phyloP scores from a whole-genome alignment of 139 green algal species.

The Coelastrella sp. region DNA sequence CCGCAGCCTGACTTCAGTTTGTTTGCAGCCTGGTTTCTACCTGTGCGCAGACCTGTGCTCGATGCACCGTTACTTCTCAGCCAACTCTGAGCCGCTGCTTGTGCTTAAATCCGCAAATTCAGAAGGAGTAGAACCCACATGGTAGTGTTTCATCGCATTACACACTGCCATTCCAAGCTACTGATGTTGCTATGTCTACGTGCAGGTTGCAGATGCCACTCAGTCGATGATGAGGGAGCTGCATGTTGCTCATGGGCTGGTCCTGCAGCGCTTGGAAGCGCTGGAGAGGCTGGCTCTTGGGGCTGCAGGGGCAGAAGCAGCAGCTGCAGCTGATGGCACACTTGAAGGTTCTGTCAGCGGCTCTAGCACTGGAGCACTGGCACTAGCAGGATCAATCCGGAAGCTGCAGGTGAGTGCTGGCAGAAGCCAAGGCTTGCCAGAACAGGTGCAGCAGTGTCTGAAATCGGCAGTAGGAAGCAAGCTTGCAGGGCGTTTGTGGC shows the following conservation, averaged over 20 bases:
- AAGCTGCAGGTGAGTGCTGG: slow-evolving; percentile 29
- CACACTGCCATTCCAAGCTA: too few species aligned
- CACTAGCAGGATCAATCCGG: background rate
- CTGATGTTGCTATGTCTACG: too few species aligned
- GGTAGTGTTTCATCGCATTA: too few species aligned
- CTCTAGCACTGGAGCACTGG: background rate
- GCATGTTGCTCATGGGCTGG: slow-evolving; percentile 29
- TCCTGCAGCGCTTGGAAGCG: slow-evolving; percentile 31
- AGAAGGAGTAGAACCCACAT: too few species aligned
- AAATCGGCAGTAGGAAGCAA: too few species aligned
- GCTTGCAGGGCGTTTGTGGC: too few species aligned
- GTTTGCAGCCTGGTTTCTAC: too few species aligned
- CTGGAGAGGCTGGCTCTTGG: slow-evolving; percentile 22
- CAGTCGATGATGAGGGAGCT: slow-evolving; percentile 28
- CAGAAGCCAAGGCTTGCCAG: background rate
- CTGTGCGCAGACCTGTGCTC: too few species aligned
- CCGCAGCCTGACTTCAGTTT: too few species aligned
- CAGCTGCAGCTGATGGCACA: background rate
- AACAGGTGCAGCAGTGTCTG: background rate
- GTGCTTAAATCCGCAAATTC: too few species aligned
- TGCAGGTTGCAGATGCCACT: slow-evolving; percentile 15
- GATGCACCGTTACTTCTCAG: too few species aligned
- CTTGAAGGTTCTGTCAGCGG: background rate
- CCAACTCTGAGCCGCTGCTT: too few species aligned
- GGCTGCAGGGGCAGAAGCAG: background rate